phyloP scores from a whole-genome alignment of 768 basidiomycete species.

The Chalciporus sphaerocephalus region DNA sequence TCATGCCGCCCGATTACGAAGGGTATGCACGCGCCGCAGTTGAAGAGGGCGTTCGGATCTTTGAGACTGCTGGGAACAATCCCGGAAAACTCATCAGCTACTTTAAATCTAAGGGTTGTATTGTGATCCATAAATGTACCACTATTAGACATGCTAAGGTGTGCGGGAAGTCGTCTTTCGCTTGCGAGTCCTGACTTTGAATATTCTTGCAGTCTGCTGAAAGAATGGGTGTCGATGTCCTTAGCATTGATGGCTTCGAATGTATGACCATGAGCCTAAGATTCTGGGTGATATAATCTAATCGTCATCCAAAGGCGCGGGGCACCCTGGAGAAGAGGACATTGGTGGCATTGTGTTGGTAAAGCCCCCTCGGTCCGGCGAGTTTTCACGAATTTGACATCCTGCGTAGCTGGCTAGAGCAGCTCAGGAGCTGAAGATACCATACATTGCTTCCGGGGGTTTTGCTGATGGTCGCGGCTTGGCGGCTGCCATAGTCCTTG shows the following conservation, averaged over 20 bases:
- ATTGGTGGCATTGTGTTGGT: slow-evolving; percentile 85
- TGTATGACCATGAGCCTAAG: slow-evolving; percentile 42
- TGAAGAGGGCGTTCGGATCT: slow-evolving; percentile 82
- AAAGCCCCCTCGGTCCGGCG: background rate
- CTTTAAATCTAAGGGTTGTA: slow-evolving; percentile 73
- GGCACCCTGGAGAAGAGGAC: slow-evolving; percentile 93
- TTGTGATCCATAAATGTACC: slow-evolving; percentile 90
- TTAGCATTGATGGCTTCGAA: slow-evolving; percentile 91
- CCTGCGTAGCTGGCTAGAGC: slow-evolving; percentile 71
- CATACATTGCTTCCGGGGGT: slow-evolving; percentile 89
- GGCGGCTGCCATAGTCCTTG: slow-evolving; percentile 75
- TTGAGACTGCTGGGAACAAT: slow-evolving; percentile 92
- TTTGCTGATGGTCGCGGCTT: slow-evolving; percentile 84
- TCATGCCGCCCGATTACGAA: slow-evolving; percentile 87
- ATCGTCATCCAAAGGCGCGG: slow-evolving; percentile 58
- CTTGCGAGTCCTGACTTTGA: slow-evolving; percentile 7
- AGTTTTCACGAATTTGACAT: background rate
- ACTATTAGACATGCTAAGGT: slow-evolving; percentile 83
- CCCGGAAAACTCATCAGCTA: slow-evolving; percentile 75
- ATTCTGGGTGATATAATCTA: slow-evolving; percentile 2
- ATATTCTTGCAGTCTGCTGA: slow-evolving; percentile 48
- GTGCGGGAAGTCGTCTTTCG: slow-evolving; percentile 23
- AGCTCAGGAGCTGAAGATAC: slow-evolving; percentile 74
- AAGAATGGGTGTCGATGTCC: slow-evolving; percentile 74
- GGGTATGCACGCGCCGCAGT: slow-evolving; percentile 79